Evolutionary conservation across 2,329 filamentous ascomycete genomes (phyloP).

Genomic region (Penicillium hordei): DNA sequence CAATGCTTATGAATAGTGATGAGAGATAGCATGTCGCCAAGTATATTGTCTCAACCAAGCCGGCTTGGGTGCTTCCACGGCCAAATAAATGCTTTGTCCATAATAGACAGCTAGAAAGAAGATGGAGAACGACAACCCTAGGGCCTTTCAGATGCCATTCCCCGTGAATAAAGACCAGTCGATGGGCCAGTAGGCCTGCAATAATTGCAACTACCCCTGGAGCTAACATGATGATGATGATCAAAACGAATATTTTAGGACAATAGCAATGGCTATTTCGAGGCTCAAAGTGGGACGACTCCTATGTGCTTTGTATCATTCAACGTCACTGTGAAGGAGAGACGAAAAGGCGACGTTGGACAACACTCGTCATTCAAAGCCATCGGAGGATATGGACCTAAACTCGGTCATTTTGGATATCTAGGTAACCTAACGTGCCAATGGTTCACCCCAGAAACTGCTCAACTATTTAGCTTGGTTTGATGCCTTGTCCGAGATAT

Average conservation of each 20-base stretch:
- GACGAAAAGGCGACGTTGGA: not conserved
- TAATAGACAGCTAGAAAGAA: not conserved
- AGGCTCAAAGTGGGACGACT: not conserved
- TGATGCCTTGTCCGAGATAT: not conserved
- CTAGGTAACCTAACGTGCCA: not conserved
- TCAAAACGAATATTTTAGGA: not conserved
- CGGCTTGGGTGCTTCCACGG: not conserved
- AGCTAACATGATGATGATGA: not conserved
- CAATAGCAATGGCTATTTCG: not conserved
- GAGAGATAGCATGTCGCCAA: not conserved
- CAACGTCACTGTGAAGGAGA: not conserved
- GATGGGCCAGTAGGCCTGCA: not conserved
- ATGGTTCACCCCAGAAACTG: not conserved
- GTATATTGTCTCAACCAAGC: not conserved
- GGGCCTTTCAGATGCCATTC: conserved; percentile 9
- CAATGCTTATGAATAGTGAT: not conserved
- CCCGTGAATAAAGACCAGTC: conserved; percentile 6
- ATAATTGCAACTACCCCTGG: not conserved
- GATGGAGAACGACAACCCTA: not conserved
- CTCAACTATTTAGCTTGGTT: not conserved
- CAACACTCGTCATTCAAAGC: not conserved
- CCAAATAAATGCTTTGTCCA: not conserved
- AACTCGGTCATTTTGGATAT: not conserved
- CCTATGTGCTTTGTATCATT: not conserved
- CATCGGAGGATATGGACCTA: not conserved